Evolutionary conservation across 495 filamentous ascomycete species (phyloP).

Genomic region (Aspergillus heteromorphus): DNA sequence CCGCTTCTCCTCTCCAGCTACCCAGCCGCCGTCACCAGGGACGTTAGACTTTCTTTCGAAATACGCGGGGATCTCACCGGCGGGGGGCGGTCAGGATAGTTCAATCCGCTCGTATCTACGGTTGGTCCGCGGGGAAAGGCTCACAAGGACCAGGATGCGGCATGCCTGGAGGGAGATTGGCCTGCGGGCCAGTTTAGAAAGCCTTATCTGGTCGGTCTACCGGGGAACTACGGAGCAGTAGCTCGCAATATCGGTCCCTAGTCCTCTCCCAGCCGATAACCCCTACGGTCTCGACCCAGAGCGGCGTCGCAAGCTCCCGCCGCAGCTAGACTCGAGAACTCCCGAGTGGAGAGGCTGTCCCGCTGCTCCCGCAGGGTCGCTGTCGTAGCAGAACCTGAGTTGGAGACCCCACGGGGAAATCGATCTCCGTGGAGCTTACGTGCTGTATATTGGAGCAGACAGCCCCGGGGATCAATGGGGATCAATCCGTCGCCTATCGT

Average conservation of each 20-base stretch:
- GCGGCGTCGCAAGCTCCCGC: neutral
- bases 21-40: neutral
- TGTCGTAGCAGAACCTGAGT: neutral
- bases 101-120: neutral
- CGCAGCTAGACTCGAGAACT: neutral
- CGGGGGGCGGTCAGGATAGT: neutral
- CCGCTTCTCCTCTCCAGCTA: neutral
- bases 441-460: neutral
- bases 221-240: neutral
- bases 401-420: constrained; percentile 1
- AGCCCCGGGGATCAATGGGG: neutral
- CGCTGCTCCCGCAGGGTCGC: neutral
- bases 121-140: neutral
- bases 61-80: neutral
- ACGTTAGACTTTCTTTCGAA: neutral
- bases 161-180: neutral
- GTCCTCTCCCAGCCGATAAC: neutral
- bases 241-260: neutral
- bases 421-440: neutral
- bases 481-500: neutral
- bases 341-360: neutral
- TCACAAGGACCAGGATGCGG: neutral
- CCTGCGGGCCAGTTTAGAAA: neutral
- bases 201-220: neutral
- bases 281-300: neutral